These are phyloP conservation scores for Cyclospora cayetanensis DNA, from an alignment of 169 alveolate genomes.

Conservation along the genomic window DNA sequence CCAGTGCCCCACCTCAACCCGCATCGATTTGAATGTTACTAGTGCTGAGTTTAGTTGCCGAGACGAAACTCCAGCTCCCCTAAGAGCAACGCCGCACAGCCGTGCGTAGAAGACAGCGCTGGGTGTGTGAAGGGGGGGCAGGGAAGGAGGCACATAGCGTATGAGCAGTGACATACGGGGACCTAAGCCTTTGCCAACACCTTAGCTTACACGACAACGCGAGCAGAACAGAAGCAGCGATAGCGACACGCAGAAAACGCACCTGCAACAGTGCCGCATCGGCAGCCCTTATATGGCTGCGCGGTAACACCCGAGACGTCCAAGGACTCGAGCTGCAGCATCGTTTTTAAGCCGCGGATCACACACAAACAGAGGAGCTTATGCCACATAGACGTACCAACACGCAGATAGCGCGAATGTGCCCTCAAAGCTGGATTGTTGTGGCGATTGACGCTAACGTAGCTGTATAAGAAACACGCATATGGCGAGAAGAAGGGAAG, in stretches of 20 bases:
- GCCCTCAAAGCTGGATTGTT: neutral
- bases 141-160: neutral
- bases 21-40: neutral
- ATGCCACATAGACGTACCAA: neutral
- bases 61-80: constrained; percentile 22
- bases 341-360: neutral
- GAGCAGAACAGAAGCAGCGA: neutral
- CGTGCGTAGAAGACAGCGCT: no score
- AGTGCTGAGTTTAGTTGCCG: neutral
- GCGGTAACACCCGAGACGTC: constrained; percentile 52
- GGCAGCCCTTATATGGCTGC: constrained; percentile 65
- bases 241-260: neutral
- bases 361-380: neutral
- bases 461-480: neutral
- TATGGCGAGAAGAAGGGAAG: neutral
- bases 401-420: neutral
- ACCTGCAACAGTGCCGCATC: constrained; percentile 66
- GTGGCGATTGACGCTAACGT: neutral
- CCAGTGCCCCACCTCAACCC: no score
- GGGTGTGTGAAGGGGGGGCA: no score
- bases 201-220: no score
- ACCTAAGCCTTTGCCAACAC: no score
- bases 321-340: constrained; percentile 59
- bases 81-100: neutral
- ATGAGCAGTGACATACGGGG: neutral